These are phyloP conservation scores for Vigna nakashimae DNA, from an alignment of 306 rosid species.

Conservation along the genomic window DNA sequence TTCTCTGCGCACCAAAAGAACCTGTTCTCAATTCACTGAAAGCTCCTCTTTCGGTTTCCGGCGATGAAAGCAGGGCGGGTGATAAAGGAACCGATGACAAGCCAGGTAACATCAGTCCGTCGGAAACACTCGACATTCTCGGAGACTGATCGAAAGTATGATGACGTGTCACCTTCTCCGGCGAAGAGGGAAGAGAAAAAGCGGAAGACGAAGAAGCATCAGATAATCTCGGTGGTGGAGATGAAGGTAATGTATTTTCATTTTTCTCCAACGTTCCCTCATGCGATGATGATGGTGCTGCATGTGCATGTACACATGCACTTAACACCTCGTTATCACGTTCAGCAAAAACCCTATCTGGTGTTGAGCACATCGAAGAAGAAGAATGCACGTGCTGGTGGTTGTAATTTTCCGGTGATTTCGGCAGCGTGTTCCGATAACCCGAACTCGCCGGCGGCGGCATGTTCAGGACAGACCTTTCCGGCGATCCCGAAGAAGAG, in stretches of 20 bases:
- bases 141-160: constrained; percentile 56
- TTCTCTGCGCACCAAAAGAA: constrained; percentile 42
- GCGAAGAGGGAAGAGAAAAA: constrained; percentile 59
- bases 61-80: constrained; percentile 53
- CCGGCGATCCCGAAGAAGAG: constrained; percentile 65
- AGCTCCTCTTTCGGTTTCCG: constrained; percentile 50
- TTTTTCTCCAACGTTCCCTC: constrained; percentile 29
- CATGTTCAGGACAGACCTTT: constrained; percentile 46
- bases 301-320: constrained; percentile 18
- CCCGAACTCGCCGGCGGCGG: constrained; percentile 56
- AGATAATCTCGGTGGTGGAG: constrained; percentile 40
- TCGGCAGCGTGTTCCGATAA: constrained; percentile 53
- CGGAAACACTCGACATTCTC: constrained; percentile 54
- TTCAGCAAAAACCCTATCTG: constrained; percentile 15
- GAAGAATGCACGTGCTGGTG: constrained; percentile 36
- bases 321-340: neutral
- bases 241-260: constrained; percentile 1
- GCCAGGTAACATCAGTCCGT: constrained; percentile 43
- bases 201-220: constrained; percentile 54
- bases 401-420: constrained; percentile 61
- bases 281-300: constrained; percentile 26
- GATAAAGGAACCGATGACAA: constrained; percentile 46
- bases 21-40: neutral
- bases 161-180: constrained; percentile 44
- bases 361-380: constrained; percentile 42